A percentile compares a stretch with the other conserved stretches of the same genome.
Conservation (phyloP, 2,329 filamentous ascomycete genomes). For the Talaromyces sp. region DNA sequence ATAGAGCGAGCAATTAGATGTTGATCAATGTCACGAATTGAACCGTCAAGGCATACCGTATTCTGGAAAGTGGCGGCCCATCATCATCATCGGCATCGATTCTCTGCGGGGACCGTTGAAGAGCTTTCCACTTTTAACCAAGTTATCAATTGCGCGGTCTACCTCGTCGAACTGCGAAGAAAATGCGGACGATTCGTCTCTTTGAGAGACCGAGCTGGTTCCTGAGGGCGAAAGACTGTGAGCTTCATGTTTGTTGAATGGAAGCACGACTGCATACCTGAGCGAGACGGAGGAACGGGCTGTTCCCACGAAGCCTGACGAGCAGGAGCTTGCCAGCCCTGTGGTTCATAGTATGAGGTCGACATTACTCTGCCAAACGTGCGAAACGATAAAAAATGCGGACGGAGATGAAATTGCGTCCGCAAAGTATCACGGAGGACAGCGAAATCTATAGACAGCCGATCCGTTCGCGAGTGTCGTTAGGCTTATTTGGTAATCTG, state of each 20-base stretch:
- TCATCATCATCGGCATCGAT: slow-evolving; percentile 65
- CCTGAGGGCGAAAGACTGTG: slow-evolving; percentile 46
- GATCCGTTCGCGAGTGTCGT: slow-evolving; percentile 11
- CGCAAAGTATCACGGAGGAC: slow-evolving; percentile 18
- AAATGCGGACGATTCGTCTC: slow-evolving; percentile 73
- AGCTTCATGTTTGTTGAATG: background rate
- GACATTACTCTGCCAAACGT: slow-evolving; percentile 33
- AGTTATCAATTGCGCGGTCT: slow-evolving; percentile 89
- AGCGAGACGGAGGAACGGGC: slow-evolving; percentile 67
- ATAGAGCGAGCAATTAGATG: slow-evolving; percentile 18
- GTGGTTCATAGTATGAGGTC: slow-evolving; percentile 68
- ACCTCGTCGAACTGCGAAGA: slow-evolving; percentile 92
- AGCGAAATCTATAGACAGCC: background rate
- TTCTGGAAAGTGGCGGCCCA: slow-evolving; percentile 56
- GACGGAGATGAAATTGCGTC: background rate
- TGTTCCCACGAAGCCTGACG: slow-evolving; percentile 71
- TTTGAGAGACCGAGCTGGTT: slow-evolving; percentile 67
- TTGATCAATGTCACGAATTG: slow-evolving; percentile 7
- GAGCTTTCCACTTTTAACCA: slow-evolving; percentile 94
- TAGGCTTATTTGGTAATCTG: background rate
- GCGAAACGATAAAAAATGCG: background rate
- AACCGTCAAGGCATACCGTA: slow-evolving; percentile 52
- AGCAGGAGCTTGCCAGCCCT: slow-evolving; percentile 59
- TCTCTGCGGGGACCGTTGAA: slow-evolving; percentile 74
- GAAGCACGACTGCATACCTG: slow-evolving; percentile 51